Conservation (phyloP, 805 yeast species). For the Clavispora santaluciae region DNA sequence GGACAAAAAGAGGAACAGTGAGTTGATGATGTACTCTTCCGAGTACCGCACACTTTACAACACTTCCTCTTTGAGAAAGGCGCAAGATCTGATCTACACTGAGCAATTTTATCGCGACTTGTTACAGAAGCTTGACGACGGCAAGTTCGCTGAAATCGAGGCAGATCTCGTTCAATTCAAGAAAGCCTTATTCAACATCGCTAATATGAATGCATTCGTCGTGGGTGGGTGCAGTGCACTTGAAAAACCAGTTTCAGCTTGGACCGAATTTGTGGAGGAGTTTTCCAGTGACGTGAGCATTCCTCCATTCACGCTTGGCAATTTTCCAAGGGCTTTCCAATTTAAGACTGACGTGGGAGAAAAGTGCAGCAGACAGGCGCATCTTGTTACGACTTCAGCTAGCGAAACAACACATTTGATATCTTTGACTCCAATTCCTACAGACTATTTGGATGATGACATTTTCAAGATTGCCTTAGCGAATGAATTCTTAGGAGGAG, state of each 20-base stretch:
- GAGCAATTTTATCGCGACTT: slow-evolving; percentile 50
- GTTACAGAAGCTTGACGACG: slow-evolving; percentile 48
- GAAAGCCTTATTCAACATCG: slow-evolving; percentile 45
- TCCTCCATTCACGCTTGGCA: slow-evolving; percentile 14
- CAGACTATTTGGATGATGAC: slow-evolving; percentile 45
- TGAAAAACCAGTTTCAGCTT: slow-evolving; percentile 51
- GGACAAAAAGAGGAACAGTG: slow-evolving; percentile 60
- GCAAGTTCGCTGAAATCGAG: slow-evolving; percentile 45
- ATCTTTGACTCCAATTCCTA: slow-evolving; percentile 56
- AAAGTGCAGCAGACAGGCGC: slow-evolving; percentile 49
- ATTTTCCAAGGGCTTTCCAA: slow-evolving; percentile 50
- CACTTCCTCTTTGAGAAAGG: slow-evolving; percentile 58
- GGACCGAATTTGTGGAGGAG: slow-evolving; percentile 40
- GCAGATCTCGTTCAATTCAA: slow-evolving; percentile 50
- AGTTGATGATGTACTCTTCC: slow-evolving; percentile 61
- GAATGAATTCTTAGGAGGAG: slow-evolving; percentile 71
- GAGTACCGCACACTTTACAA: slow-evolving; percentile 49
- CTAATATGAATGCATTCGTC: slow-evolving; percentile 63
- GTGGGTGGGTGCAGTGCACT: slow-evolving; percentile 62
- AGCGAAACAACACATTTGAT: slow-evolving; percentile 75
- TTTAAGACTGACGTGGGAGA: slow-evolving; percentile 55
- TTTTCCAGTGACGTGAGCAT: slow-evolving; percentile 8
- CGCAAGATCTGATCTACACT: slow-evolving; percentile 59
- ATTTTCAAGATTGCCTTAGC: slow-evolving; percentile 67
- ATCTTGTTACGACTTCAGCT: slow-evolving; percentile 70